Base-by-base conservation (phyloP, 2,329 filamentous ascomycete genomes). In the Aspergillus glaucus region DNA sequence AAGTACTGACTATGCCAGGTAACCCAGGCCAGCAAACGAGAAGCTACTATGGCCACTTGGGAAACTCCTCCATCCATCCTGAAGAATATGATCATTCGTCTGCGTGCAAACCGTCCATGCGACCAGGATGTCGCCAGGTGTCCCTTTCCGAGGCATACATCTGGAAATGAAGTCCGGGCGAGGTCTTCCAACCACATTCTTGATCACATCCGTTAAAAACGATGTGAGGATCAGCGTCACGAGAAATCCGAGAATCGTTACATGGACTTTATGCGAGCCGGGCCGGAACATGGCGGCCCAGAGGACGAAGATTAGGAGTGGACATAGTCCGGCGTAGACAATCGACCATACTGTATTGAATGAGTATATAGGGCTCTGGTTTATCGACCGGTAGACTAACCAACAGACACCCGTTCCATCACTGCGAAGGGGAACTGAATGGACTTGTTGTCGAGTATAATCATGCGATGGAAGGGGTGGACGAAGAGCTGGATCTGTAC, bases 401-500 rank as follows among this genome's bases (percentile, higher is more conserved):
- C 66, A 12, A 95, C 83, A 6, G 89, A 78, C 0, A 98, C 93
- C 53, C 90, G 81, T 69, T 98, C 91, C 45, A 86, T 71, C 49
- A 86, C 77, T 19, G 93, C 89, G 70, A 95, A 87, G 0, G 93
- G 93, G 62, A 86, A 96, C 55, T 88, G 85, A 51, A 97, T 89
- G 44, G 82, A 76, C 21, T 87, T 79, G 65, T 97, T 89, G 65
- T 90, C 87, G 53, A 97, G 80, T 55, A 82, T 87, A 73, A 98
- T 97, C 82, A 96, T 87, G 71, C 88, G 89, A 67, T 97, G 90
- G 66, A 97, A 97, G 0, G 93, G 93, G 52, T 85, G 84, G 59
- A 88, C 79, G 56, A 86, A 76, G 59, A 87, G 73, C 68, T 82
- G 77, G 40, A 88, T 76, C 79, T 88, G 10, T 40, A 41, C 6